Evolutionary conservation across 305 asterid genomes (phyloP).

Genomic region (Monarda citriodora): DNA sequence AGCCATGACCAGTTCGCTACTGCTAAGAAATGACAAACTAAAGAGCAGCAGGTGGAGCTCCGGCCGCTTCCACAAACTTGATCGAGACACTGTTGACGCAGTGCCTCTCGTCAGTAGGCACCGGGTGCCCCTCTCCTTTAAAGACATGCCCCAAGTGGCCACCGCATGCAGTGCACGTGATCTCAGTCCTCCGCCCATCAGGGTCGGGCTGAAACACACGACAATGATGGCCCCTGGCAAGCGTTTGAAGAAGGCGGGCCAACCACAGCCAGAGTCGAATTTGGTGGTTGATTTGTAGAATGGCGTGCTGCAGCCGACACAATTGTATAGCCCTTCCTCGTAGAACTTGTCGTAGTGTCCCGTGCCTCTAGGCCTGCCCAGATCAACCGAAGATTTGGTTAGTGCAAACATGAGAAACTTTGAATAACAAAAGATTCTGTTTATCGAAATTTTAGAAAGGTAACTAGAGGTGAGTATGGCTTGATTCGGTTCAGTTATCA

Average conservation of each 20-base stretch:
- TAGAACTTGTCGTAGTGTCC: conserved; percentile 82
- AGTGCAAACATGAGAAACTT: too few relatives aligned
- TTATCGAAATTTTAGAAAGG: too few relatives aligned
- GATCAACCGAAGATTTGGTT: neutral
- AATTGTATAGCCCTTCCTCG: conserved; percentile 57
- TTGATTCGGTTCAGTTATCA: too few relatives aligned
- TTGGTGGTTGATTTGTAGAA: conserved; percentile 82
- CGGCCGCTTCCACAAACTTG: conserved; percentile 38
- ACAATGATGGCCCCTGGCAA: conserved; percentile 54
- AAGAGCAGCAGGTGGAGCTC: conserved; percentile 7
- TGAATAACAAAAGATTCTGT: too few relatives aligned
- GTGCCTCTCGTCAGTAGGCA: conserved; percentile 80
- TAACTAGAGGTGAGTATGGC: too few relatives aligned
- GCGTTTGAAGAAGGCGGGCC: conserved; percentile 92
- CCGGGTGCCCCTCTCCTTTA: conserved; percentile 65
- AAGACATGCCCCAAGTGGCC: conserved; percentile 91
- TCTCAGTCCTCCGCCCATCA: conserved; percentile 89
- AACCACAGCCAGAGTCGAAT: conserved; percentile 85
- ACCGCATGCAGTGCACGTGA: conserved; percentile 77
- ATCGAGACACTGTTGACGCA: conserved; percentile 81
- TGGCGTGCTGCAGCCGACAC: conserved; percentile 70
- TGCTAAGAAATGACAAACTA: neutral
- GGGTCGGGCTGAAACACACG: conserved; percentile 62
- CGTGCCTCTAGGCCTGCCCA: conserved; percentile 55
- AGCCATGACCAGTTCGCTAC: too few relatives aligned